Base-by-base conservation (phyloP, 495 filamentous ascomycete species). In the Xylaria castorea region DNA sequence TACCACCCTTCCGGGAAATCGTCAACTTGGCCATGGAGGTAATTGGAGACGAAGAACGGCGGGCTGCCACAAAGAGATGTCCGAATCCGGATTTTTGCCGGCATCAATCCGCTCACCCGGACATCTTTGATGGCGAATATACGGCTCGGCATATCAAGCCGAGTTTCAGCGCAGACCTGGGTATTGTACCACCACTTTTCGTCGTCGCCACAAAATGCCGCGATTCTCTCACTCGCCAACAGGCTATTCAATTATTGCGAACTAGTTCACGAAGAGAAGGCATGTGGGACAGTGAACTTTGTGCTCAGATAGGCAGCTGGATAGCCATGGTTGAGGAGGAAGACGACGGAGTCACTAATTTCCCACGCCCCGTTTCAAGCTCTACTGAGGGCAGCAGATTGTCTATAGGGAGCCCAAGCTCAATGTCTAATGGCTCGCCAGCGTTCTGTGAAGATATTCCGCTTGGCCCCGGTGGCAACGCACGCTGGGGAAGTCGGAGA, bases 211-310 rank as follows among this genome's bases (percentile, higher is more conserved):
- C 86, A 16, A 86, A 86, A 71, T 92, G 89, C 76, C 86, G 89
- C 18, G 85, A 92, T 70, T 82, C 86, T 1, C 57, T 77, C 0
- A 84, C 88, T 60, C 82, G 90, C 16, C 81, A 86, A 5, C 83
- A 85, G 68, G 90, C 90, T 7, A 87, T 92, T 55, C 78, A 81
- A 65, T 75, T 91, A 12, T 80, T 92, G 38, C 79, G 81, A 48
- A 83, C 82, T 30, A 83, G 85, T 57, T 85, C 86, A 5, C 80
- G 89, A 42, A 83, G 89, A 73, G 91, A 92, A 80, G 90, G 87
- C 22, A 85, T 91, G 74, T 91, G 87, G 86, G 88, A 92, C 77
- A 90, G 88, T 73, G 79, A 86, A 71, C 77, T 89, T 46, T 83
- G 85, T 27, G 88, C 87, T 8, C 81, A 81, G 2, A 85, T 90